Evolutionary conservation across 371 early-diverging fungal species (phyloP).

Genomic region (Phascolomyces articulosus): DNA sequence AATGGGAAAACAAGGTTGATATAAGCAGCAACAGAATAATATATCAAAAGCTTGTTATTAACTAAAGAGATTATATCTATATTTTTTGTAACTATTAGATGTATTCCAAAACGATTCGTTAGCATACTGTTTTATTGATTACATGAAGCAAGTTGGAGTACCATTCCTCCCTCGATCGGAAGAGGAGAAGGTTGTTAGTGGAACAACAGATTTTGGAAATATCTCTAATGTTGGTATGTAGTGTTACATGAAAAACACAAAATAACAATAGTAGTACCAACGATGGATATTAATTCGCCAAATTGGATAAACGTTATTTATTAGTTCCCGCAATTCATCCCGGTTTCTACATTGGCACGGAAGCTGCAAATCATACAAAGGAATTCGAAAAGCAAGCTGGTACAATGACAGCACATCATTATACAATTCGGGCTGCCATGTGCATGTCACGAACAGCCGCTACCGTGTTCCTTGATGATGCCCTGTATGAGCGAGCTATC

Average conservation of each 20-base stretch:
- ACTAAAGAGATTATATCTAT: no score
- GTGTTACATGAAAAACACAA: no score
- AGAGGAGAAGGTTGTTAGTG: slow-evolving; percentile 44
- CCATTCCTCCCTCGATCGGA: slow-evolving; percentile 32
- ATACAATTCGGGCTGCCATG: slow-evolving; percentile 55
- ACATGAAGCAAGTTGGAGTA: slow-evolving; percentile 53
- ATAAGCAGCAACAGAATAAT: no score
- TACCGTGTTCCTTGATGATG: slow-evolving; percentile 29
- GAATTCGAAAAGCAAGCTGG: slow-evolving; percentile 66
- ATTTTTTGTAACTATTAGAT: slow-evolving; percentile 25
- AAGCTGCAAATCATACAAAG: slow-evolving; percentile 58
- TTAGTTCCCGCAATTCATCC: background rate
- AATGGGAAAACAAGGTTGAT: no score
- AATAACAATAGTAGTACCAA: no score
- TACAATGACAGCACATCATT: slow-evolving; percentile 64
- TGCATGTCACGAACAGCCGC: slow-evolving; percentile 42
- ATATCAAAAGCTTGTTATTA: no score
- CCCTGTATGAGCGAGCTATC: slow-evolving; percentile 27
- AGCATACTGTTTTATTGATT: slow-evolving; percentile 51
- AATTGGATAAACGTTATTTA: background rate
- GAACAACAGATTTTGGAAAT: slow-evolving; percentile 43
- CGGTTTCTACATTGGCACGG: slow-evolving; percentile 30
- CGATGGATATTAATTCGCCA: background rate
- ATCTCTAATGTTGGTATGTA: no score
- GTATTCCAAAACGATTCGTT: slow-evolving; percentile 60